phyloP scores from a whole-genome alignment of 305 asterid genomes.

The Fraxinus paxiana region DNA sequence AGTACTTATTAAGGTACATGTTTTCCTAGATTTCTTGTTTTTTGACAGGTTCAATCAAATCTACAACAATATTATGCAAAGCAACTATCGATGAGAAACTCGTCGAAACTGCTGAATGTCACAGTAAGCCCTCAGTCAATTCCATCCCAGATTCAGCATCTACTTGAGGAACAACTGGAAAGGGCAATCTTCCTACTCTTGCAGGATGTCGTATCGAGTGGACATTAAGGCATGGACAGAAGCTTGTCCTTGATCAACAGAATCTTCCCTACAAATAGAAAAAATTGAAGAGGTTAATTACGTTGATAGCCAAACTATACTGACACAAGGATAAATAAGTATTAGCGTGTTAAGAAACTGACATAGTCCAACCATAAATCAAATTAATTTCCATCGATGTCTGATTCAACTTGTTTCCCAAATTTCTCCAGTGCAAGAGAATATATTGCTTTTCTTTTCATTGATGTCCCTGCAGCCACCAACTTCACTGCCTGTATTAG shows the following conservation, averaged over 20 bases:
- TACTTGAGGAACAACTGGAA: neutral
- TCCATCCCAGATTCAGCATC: neutral
- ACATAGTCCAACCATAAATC: neutral
- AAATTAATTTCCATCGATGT: conserved; percentile 24
- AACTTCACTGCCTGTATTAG: conserved; percentile 70
- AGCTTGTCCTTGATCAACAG: neutral
- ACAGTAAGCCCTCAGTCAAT: neutral
- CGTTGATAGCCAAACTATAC: neutral
- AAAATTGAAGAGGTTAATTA: neutral
- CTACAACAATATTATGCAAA: neutral
- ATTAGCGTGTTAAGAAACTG: neutral
- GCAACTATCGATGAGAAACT: neutral
- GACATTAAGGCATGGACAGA: neutral
- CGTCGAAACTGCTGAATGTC: neutral
- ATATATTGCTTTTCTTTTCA: conserved; percentile 65
- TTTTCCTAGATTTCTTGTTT: neutral
- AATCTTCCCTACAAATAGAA: neutral
- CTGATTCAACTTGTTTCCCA: conserved; percentile 41
- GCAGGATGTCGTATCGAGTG: neutral
- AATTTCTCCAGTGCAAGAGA: conserved; percentile 63
- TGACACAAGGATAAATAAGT: neutral
- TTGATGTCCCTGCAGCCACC: conserved; percentile 62
- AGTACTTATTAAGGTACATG: neutral
- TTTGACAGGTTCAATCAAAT: neutral
- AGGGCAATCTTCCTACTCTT: neutral